Evolutionary conservation across 139 green algal genomes (phyloP).

Genomic region (Ettlia oleoabundans): DNA sequence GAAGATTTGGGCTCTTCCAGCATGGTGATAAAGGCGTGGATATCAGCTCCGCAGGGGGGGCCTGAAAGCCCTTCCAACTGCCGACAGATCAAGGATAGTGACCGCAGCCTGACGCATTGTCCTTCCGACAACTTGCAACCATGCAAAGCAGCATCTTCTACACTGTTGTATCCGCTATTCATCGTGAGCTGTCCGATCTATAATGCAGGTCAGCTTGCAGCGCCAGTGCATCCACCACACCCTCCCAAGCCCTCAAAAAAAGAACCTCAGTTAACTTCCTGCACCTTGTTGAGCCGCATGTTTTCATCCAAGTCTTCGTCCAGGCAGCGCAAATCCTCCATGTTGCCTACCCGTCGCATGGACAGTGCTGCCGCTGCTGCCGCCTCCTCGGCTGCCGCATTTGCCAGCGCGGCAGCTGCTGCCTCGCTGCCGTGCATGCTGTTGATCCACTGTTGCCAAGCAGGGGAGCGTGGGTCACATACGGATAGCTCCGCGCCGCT

Average conservation of each 20-base stretch:
- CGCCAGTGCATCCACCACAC: not conserved
- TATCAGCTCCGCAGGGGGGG: too few species aligned
- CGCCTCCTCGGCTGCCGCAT: slow-evolving; percentile 83
- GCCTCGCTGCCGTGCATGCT: slow-evolving; percentile 68
- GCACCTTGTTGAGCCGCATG: slow-evolving; percentile 23
- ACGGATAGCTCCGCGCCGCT: slow-evolving; percentile 78
- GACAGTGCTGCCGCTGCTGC: slow-evolving; percentile 80
- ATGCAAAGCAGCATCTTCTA: too few species aligned
- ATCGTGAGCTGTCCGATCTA: too few species aligned
- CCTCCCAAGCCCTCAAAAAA: not conserved
- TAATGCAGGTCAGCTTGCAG: too few species aligned
- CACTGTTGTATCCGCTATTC: too few species aligned
- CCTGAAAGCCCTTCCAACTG: too few species aligned
- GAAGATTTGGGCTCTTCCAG: too few species aligned
- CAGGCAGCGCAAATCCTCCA: slow-evolving; percentile 70
- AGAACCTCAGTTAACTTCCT: not conserved
- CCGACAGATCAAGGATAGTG: too few species aligned
- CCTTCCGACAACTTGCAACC: too few species aligned
- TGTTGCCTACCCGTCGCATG: slow-evolving; percentile 59
- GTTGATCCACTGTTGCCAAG: slow-evolving; percentile 84
- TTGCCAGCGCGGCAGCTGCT: slow-evolving; percentile 74
- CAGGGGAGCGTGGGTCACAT: slow-evolving; percentile 78
- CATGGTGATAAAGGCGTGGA: too few species aligned
- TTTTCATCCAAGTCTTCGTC: slow-evolving; percentile 58
- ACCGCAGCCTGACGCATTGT: too few species aligned